Percentiles rank a stretch among this genome's conserved stretches.
phyloP scores from a whole-genome alignment of 208 protist species.

The Trypanosoma vivax region DNA sequence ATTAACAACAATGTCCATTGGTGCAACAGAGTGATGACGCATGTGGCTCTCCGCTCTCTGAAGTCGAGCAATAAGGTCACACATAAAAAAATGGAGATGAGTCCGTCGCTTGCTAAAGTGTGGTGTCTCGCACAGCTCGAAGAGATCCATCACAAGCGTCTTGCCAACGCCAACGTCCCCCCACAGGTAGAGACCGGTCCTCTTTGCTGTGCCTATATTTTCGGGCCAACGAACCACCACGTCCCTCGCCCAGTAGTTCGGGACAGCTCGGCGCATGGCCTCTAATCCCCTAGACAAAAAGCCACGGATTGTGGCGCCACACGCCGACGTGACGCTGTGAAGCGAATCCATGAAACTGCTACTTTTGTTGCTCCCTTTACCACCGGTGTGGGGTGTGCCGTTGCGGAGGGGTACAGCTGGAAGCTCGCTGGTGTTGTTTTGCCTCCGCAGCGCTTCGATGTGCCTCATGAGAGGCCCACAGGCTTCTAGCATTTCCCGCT shows the following conservation, averaged over 20 bases:
- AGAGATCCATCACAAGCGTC: constrained; percentile 92
- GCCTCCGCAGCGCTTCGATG: constrained; percentile 18
- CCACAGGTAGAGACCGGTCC: constrained; percentile 88
- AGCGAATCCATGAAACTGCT: no score
- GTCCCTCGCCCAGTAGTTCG: constrained; percentile 16
- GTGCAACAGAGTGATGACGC: constrained; percentile 21
- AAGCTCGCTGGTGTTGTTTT: no score
- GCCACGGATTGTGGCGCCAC: neutral
- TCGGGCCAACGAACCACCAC: constrained; percentile 37
- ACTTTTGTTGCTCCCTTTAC: no score
- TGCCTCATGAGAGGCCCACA: constrained; percentile 50
- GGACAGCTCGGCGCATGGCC: constrained; percentile 9
- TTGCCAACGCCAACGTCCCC: constrained; percentile 93
- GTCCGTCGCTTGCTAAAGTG: constrained; percentile 69
- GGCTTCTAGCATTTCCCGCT: constrained; percentile 55
- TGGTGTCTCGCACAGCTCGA: constrained; percentile 69
- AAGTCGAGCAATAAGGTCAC: constrained; percentile 66
- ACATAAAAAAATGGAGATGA: constrained; percentile 93
- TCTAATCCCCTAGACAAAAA: neutral
- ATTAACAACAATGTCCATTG: constrained; percentile 68
- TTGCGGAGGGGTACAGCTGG: no score
- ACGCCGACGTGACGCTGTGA: no score
- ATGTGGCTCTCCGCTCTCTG: constrained; percentile 34
- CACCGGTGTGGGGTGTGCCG: no score
- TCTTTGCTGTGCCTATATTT: constrained; percentile 45